Evolutionary conservation across 169 alveolate genomes (phyloP).

Genomic region (Plasmodium knowlesi): DNA sequence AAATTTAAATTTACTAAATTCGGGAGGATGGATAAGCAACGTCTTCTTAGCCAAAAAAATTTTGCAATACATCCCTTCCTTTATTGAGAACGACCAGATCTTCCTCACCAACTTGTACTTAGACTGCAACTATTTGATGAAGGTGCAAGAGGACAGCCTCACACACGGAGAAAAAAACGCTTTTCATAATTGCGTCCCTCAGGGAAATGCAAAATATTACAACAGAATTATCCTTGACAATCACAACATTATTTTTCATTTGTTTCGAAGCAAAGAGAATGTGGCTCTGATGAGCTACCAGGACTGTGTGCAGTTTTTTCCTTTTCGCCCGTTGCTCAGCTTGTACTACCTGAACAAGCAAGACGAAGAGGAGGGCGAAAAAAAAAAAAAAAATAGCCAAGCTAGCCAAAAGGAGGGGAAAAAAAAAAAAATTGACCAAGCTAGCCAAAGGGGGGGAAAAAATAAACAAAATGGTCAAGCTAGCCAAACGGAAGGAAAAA

Average conservation of each 20-base stretch:
- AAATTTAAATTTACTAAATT: conserved; percentile 61
- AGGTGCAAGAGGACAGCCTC: background rate
- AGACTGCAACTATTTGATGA: conserved; percentile 43
- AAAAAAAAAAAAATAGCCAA: background rate
- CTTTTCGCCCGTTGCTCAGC: conserved; percentile 38
- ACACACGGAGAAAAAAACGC: background rate
- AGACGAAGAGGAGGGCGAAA: background rate
- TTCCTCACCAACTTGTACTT: conserved; percentile 61
- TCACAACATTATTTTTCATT: conserved; percentile 61
- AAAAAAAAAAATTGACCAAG: background rate
- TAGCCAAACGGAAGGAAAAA: background rate
- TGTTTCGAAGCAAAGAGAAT: conserved; percentile 30
- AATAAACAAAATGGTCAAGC: background rate
- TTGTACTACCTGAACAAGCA: conserved; percentile 10
- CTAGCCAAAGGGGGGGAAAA: background rate
- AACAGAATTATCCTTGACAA: conserved; percentile 64
- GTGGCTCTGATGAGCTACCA: conserved; percentile 21
- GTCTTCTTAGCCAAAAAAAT: conserved; percentile 54
- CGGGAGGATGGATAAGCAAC: conserved; percentile 71
- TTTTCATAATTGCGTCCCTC: background rate
- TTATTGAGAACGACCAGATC: conserved; percentile 70
- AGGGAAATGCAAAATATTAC: conserved; percentile 4
- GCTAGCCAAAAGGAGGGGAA: background rate
- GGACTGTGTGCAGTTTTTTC: conserved; percentile 44
- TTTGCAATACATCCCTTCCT: conserved; percentile 60